phyloP scores from a whole-genome alignment of 495 filamentous ascomycete species.

The Gamarada debralockiae region DNA sequence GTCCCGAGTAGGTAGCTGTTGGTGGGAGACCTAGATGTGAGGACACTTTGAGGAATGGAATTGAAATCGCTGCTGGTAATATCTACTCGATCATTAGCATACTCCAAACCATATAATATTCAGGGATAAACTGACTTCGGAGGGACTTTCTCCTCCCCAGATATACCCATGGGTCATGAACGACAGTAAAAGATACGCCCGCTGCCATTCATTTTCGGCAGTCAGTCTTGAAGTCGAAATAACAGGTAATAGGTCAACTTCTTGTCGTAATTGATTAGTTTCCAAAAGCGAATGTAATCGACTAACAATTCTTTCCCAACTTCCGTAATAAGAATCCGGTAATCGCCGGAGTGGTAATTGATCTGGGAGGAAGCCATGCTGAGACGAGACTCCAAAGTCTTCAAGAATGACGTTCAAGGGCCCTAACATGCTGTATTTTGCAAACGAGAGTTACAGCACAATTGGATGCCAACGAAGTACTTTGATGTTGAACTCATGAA shows the following conservation, averaged over 20 bases:
- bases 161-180: conserved; percentile 29
- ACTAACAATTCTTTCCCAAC: conserved; percentile 21
- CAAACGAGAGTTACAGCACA: not conserved
- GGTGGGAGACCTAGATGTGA: conserved; percentile 22
- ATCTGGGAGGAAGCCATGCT: conserved; percentile 81
- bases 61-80: conserved; percentile 21
- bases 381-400: conserved; percentile 81
- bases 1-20: conserved; percentile 27
- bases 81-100: conserved; percentile 11
- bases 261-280: not conserved
- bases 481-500: no score
- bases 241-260: conserved; percentile 19
- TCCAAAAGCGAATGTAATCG: conserved; percentile 18
- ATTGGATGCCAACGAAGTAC: not conserved
- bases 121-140: conserved; percentile 18
- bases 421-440: conserved; percentile 7
- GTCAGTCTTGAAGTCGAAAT: conserved; percentile 22
- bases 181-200: conserved; percentile 25
- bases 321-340: conserved; percentile 16
- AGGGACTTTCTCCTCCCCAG: conserved; percentile 24
- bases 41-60: conserved; percentile 22
- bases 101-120: no score
- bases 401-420: conserved; percentile 38
- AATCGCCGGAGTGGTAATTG: conserved; percentile 12
- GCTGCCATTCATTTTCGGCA: conserved; percentile 24